Percentiles rank a stretch among this genome's conserved stretches.
Conservation (phyloP, 345 rosid species). For the Crucihimalaya himalaica region DNA sequence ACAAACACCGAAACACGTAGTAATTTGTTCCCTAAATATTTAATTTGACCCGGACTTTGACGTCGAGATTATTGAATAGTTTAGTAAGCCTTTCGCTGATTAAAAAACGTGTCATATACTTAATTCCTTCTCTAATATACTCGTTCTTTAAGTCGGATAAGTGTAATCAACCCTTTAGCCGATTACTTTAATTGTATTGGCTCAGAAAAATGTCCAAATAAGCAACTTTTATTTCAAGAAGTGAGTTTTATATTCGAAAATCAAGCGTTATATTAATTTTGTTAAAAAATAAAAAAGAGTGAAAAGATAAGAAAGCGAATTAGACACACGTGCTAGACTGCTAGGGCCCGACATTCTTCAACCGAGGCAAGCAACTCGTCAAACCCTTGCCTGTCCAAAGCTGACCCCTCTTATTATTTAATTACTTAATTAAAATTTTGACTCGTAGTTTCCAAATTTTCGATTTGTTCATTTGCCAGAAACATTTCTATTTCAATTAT, state of each 20-base stretch:
- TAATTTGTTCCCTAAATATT: neutral
- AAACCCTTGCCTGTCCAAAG: slow-evolving; percentile 33
- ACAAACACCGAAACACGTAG: neutral
- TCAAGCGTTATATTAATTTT: neutral
- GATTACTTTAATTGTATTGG: neutral
- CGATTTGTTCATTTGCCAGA: no score
- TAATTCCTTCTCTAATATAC: neutral
- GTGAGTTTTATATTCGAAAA: neutral
- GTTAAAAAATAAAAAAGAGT: neutral
- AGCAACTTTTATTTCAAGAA: neutral
- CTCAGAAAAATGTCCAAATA: neutral
- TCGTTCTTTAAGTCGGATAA: neutral
- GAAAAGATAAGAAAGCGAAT: slow-evolving; percentile 20
- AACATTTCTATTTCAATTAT: no score
- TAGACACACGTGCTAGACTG: slow-evolving; percentile 35
- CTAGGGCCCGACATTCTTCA: slow-evolving; percentile 38
- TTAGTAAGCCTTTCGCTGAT: neutral
- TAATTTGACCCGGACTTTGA: neutral
- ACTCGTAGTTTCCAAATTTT: neutral
- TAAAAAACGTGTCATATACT: neutral
- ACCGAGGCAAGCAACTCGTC: slow-evolving; percentile 37
- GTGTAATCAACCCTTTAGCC: neutral
- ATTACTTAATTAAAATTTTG: neutral
- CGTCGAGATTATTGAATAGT: neutral
- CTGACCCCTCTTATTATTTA: slow-evolving; percentile 18